Evolutionary conservation across 768 basidiomycete species (phyloP), one percentile per base, ranked within the genome.

Genomic region (Trametes coccinea): DNA sequence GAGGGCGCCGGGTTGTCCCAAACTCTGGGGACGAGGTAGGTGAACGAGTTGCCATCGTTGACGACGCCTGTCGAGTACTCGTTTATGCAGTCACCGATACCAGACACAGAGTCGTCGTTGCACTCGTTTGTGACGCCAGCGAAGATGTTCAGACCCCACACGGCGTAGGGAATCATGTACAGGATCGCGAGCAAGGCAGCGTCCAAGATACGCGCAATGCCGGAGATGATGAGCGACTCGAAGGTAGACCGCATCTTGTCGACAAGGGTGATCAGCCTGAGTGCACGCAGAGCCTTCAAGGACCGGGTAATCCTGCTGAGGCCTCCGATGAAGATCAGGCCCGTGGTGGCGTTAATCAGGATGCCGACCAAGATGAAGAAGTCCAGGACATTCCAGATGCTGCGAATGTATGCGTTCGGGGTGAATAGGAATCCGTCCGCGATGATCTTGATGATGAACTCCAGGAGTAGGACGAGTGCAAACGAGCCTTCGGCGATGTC

Each of bases 71-170:
- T 56, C 7, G 58, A 56, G 73, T 82, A 96, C 75, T 95, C 94
- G 66, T 86, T 84, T 37, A 83, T 78, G 69, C 96, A 98, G 22
- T 87, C 82, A 5, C 71, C 68, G 29, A 86, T 78, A 1, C 87
- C 90, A 31, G 76, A 66, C 1, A 77, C 82, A 51, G 66, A 74
- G 22, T 58, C 70, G 67, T 98, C 93, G 71, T 93, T 98, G 79
- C 96, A 98, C 33, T 75, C 72, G 72, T 89, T 94, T 79, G 94
- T 86, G 60, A 86, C 76, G 14, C 93, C 95, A 2, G 86, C 79
- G 75, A 98, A 98, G 72, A 98, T 92, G 69, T 94, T 97, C 52
- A 92, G 82, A 9, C 95, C 94, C 93, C 93, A 95, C 8, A 95
- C 87, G 16, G 93, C 92, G 69, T 92, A 94, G 0, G 92, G 92